These are phyloP conservation scores for Phytophthora foliorum DNA, from an alignment of 352 stramenopile genomes.

Conservation along the genomic window DNA sequence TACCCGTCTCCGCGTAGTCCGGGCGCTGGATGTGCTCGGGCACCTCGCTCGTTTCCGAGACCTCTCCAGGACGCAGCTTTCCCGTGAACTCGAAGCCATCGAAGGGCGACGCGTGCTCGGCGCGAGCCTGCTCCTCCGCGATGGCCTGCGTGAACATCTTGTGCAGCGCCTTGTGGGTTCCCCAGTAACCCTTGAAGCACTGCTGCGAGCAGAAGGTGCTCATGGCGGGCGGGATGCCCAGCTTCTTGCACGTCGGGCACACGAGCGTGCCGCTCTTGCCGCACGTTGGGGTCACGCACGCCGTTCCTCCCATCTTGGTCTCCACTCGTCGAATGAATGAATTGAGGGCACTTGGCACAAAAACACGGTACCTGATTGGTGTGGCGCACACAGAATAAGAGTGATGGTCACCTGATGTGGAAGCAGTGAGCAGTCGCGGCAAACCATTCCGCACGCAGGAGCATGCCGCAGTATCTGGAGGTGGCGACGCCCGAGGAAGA, in stretches of 20 bases:
- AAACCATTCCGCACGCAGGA: neutral
- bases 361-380: slow-evolving; percentile 4
- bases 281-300: slow-evolving; percentile 82
- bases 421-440: slow-evolving; percentile 21
- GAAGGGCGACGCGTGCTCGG: slow-evolving; percentile 46
- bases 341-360: slow-evolving; percentile 9
- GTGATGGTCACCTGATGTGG: slow-evolving; percentile 23
- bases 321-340: slow-evolving; percentile 33
- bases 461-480: slow-evolving; percentile 44
- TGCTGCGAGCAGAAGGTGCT: slow-evolving; percentile 95
- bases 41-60: slow-evolving; percentile 83
- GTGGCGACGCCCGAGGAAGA: slow-evolving; percentile 30
- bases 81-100: slow-evolving; percentile 89
- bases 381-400: slow-evolving; percentile 22
- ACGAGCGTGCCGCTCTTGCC: slow-evolving; percentile 85
- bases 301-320: slow-evolving; percentile 37
- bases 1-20: slow-evolving; percentile 93
- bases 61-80: slow-evolving; percentile 79
- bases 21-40: slow-evolving; percentile 84
- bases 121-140: slow-evolving; percentile 42
- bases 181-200: slow-evolving; percentile 98
- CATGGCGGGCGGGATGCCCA: slow-evolving; percentile 86
- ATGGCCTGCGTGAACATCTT: slow-evolving; percentile 88
- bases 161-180: slow-evolving; percentile 96
- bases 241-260: slow-evolving; percentile 94